Evolutionary conservation across 2,329 filamentous ascomycete species (phyloP).

Genomic region (Sphaceloma murrayae): DNA sequence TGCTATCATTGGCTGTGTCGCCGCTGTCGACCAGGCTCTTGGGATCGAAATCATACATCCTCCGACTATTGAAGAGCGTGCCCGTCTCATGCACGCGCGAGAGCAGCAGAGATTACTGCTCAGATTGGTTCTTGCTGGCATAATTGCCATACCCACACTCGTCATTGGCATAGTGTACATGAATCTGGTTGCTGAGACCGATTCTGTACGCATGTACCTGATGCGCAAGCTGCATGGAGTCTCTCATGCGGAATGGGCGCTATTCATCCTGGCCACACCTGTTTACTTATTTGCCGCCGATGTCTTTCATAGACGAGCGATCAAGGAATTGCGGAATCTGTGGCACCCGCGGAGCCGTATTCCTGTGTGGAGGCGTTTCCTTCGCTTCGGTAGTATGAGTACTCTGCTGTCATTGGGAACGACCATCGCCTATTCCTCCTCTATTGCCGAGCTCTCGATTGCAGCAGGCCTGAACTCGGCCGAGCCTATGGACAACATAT

Average conservation of each 20-base stretch:
- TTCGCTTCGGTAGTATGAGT: conserved; percentile 95
- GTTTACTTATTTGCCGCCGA: conserved; percentile 83
- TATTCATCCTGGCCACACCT: conserved; percentile 73
- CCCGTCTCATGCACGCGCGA: conserved; percentile 58
- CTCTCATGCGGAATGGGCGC: conserved; percentile 64
- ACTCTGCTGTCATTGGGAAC: conserved; percentile 85
- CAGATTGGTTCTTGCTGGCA: conserved; percentile 59
- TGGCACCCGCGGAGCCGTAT: conserved; percentile 69
- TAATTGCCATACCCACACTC: conserved; percentile 71
- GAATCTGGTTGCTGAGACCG: conserved; percentile 58
- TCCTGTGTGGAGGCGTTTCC: conserved; percentile 65
- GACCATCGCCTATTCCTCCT: conserved; percentile 76
- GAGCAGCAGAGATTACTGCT: conserved; percentile 60
- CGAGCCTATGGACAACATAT: conserved; percentile 24
- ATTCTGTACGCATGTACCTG: conserved; percentile 53
- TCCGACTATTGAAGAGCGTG: conserved; percentile 73
- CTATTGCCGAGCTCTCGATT: conserved; percentile 63
- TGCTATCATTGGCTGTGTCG: conserved; percentile 59
- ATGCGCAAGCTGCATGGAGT: conserved; percentile 53
- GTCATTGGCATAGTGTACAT: conserved; percentile 85
- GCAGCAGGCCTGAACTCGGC: conserved; percentile 32
- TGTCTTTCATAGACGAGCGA: conserved; percentile 67
- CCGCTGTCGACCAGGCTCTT: conserved; percentile 56
- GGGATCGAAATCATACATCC: conserved; percentile 64
- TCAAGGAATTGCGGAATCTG: conserved; percentile 67